These are phyloP conservation scores for Blastobotrys illinoisensis DNA, from an alignment of 1,139 yeast species.

Conservation along the genomic window DNA sequence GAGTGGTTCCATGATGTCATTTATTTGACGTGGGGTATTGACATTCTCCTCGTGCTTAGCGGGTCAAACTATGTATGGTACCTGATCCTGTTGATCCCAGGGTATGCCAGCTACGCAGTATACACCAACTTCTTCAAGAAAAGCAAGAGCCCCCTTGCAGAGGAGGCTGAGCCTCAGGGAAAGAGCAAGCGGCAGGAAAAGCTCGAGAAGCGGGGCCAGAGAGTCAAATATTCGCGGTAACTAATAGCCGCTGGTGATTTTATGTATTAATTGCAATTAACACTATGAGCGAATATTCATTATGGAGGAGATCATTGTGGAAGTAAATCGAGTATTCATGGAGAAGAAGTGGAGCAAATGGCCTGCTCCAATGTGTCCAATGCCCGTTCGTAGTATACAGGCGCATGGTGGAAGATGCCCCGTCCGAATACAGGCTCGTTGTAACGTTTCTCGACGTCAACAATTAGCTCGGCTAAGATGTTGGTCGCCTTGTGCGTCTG, in stretches of 20 bases:
- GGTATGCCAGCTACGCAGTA: slow-evolving; percentile 52
- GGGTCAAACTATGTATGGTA: slow-evolving; percentile 64
- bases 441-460: slow-evolving; percentile 32
- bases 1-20: slow-evolving; percentile 75
- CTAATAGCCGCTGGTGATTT: background rate
- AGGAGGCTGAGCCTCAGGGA: slow-evolving; percentile 15
- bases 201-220: slow-evolving; percentile 45
- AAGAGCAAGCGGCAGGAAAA: slow-evolving; percentile 52
- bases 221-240: slow-evolving; percentile 7
- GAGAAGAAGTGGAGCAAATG: background rate
- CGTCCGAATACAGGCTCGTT: slow-evolving; percentile 33
- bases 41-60: slow-evolving; percentile 47
- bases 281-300: too few species aligned
- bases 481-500: slow-evolving; percentile 29
- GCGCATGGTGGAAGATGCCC: slow-evolving; percentile 34
- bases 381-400: slow-evolving; percentile 33
- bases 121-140: slow-evolving; percentile 24
- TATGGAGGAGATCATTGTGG: too few species aligned
- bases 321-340: too few species aligned
- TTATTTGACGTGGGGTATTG: slow-evolving; percentile 62
- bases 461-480: slow-evolving; percentile 27
- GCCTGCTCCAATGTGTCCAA: slow-evolving; percentile 25
- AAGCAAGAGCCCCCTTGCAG: slow-evolving; percentile 6
- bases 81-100: slow-evolving; percentile 44
- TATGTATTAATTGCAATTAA: background rate